Conservation (phyloP, 75 land plant species). For the Sequoia sempervirens region DNA sequence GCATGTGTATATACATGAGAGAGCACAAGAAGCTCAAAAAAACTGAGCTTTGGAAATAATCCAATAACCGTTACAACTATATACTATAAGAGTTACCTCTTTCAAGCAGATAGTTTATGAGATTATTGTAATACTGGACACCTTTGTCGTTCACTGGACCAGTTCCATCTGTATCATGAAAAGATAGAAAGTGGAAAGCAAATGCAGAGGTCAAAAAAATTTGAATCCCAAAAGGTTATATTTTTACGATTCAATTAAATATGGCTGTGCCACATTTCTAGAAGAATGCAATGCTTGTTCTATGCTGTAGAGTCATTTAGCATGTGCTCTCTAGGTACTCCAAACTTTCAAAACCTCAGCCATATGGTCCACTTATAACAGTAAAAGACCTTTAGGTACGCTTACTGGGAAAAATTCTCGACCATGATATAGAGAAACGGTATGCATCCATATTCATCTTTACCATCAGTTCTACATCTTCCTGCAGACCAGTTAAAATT, state of each 20-base stretch:
- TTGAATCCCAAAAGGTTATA: neutral
- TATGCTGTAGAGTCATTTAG: neutral
- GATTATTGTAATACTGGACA: slow-evolving; percentile 35
- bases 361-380: neutral
- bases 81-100: slow-evolving; percentile 7
- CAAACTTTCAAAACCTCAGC: neutral
- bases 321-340: no score
- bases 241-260: neutral
- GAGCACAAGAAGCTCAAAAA: neutral
- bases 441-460: slow-evolving; percentile 36
- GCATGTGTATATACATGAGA: neutral
- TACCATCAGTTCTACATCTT: slow-evolving; percentile 30
- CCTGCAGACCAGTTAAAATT: slow-evolving; percentile 13
- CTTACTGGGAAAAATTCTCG: slow-evolving; percentile 36
- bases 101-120: slow-evolving; percentile 24
- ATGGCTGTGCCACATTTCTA: neutral
- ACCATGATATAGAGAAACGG: slow-evolving; percentile 45
- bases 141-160: slow-evolving; percentile 28
- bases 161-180: slow-evolving; percentile 28
- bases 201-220: neutral
- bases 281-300: neutral
- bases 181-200: neutral
- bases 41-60: neutral
- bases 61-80: neutral
- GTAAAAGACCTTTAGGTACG: neutral